Conservation (phyloP, 1,139 yeast genomes). For the Taphrina confusa region DNA sequence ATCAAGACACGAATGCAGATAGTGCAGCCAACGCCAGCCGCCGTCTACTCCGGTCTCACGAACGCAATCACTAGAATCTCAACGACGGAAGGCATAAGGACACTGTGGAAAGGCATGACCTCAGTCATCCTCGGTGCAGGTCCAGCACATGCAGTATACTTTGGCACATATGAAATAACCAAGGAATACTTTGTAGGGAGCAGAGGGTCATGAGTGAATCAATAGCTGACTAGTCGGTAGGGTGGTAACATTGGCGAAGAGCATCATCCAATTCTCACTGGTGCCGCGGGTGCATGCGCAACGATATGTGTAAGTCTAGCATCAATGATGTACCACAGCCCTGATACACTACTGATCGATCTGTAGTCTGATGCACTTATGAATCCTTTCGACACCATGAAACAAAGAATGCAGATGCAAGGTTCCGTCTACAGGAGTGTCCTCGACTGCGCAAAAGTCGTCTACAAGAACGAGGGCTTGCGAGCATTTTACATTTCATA, state of each 20-base stretch:
- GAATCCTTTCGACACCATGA: conserved; percentile 96
- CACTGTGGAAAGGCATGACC: conserved; percentile 92
- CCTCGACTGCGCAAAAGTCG: conserved; percentile 49
- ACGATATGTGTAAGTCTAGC: conserved; percentile 58
- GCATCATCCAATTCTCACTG: conserved; percentile 78
- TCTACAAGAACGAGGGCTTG: conserved; percentile 75
- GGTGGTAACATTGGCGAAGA: conserved; percentile 55
- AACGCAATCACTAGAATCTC: conserved; percentile 71
- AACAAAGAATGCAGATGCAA: conserved; percentile 75
- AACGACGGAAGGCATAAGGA: conserved; percentile 84
- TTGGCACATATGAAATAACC: conserved; percentile 89
- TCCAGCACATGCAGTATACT: conserved; percentile 97
- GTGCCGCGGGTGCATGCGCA: conserved; percentile 90
- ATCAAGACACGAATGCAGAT: conserved; percentile 92
- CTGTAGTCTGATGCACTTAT: conserved; percentile 76
- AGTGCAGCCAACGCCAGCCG: conserved; percentile 47
- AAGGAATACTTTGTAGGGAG: conserved; percentile 53
- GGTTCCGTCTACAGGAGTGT: conserved; percentile 46
- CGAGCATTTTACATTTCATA: conserved; percentile 86
- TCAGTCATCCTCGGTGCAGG: conserved; percentile 98
- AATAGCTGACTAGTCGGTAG: background rate
- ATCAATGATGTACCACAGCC: background rate
- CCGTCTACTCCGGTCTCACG: conserved; percentile 54
- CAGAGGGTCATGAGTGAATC: background rate
- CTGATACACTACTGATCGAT: background rate